Evolutionary conservation across 2,329 filamentous ascomycete species (phyloP), one percentile per base, ranked within the genome.

Genomic region (Trichoderma sp.): DNA sequence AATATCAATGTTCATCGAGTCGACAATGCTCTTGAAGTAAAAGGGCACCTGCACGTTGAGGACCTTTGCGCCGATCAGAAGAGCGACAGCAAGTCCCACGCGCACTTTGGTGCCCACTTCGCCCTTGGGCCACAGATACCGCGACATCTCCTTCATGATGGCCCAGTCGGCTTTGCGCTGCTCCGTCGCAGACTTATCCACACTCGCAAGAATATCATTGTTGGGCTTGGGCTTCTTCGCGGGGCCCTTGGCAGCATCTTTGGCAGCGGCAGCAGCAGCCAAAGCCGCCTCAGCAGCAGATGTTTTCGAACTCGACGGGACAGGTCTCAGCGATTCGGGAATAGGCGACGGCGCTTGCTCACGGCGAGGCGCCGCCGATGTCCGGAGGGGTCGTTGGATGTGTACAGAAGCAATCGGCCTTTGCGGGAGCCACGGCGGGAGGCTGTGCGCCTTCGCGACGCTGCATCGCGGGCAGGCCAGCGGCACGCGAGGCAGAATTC

Each of bases 1-100:
- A 76, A 97, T 90, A 78, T 99, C 95, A 72, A 99, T 87, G 78
- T 99, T 99, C 93, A 99, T 97, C 22, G 92, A 89, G 79, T 99
- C 96, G 50, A 99, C 92, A 71, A 99, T 98, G 79, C 83, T 94
- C 84, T 98, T 98, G 84, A 99, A 99, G 84, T 97, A 99, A 78
- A 99, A 99, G 0, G 95, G 95, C 56, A 99, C 93, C 82, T 99
- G 93, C 17, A 99, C 95, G 78, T 98, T 99, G 75, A 99, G 84
- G 58, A 97, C 88, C 85, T 99, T 99, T 76, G 93, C 93, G 68
- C 94, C 92, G 25, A 99, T 81, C 42, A 99, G 85, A 70, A 99
- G 81, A 8, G 86, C 88, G 4, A 99, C 86, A n/a, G 94, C 93
- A 57, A 97, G 81, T 12, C 91, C 87, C 37, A 99, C 95, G 70